These are phyloP conservation scores for Fusarium tupiense DNA, from an alignment of 2,329 filamentous ascomycete genomes.

Conservation along the genomic window DNA sequence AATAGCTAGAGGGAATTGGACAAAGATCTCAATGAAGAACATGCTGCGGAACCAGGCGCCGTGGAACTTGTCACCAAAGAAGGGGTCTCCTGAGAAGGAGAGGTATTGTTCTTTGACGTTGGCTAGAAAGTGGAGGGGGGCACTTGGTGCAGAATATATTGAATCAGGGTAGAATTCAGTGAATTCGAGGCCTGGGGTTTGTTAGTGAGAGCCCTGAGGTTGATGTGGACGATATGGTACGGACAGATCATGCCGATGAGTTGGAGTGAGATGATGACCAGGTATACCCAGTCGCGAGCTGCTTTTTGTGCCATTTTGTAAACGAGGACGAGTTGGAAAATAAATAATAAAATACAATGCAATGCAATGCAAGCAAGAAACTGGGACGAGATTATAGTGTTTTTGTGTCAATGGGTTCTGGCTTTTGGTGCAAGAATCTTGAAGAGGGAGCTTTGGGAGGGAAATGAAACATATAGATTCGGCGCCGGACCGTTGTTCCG, in stretches of 20 bases:
- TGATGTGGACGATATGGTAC: slow-evolving; percentile 18
- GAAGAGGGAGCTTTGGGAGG: not conserved
- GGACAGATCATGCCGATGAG: slow-evolving; percentile 51
- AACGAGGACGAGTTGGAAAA: accelerated
- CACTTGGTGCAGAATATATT: slow-evolving; percentile 53
- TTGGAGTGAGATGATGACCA: slow-evolving; percentile 48
- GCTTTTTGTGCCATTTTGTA: slow-evolving; percentile 40
- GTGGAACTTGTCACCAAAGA: slow-evolving; percentile 53
- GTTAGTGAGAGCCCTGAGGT: slow-evolving; percentile 2
- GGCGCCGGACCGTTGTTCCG: slow-evolving; percentile 7
- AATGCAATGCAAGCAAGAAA: not conserved
- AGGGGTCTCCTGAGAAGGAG: slow-evolving; percentile 61
- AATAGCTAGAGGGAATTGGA: slow-evolving; percentile 60
- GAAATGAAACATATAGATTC: slow-evolving; percentile 29
- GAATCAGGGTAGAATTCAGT: slow-evolving; percentile 61
- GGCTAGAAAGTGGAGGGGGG: slow-evolving; percentile 60
- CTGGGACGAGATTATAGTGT: not conserved
- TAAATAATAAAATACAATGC: not conserved
- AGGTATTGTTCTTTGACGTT: slow-evolving; percentile 59
- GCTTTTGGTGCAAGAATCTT: not conserved
- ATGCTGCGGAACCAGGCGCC: slow-evolving; percentile 63
- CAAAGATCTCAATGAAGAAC: slow-evolving; percentile 59
- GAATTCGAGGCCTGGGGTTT: slow-evolving; percentile 61
- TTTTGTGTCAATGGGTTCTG: not conserved
- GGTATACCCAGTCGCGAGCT: slow-evolving; percentile 49